These are phyloP conservation scores for Exophiala oligosperma DNA, from an alignment of 2,329 filamentous ascomycete species.

Conservation along the genomic window DNA sequence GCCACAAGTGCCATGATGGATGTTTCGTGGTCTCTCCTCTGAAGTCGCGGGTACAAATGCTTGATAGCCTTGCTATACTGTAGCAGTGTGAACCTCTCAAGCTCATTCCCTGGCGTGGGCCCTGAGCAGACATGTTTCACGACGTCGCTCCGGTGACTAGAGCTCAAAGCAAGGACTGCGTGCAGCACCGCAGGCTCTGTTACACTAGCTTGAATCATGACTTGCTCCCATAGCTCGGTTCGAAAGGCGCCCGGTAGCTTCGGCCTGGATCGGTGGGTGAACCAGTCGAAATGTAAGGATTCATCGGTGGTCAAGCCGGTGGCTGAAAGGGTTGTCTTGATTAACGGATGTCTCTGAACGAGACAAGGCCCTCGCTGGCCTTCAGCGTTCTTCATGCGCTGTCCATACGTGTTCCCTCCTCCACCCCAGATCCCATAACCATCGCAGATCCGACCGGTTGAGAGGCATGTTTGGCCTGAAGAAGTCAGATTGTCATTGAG, in stretches of 20 bases:
- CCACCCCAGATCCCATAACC: conserved; percentile 47
- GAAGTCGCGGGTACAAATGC: conserved; percentile 35
- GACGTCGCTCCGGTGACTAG: conserved; percentile 34
- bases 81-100: conserved; percentile 34
- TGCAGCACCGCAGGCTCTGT: conserved; percentile 44
- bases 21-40: conserved; percentile 30
- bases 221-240: conserved; percentile 40
- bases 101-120: not conserved
- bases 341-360: not conserved
- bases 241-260: conserved; percentile 40
- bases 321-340: not conserved
- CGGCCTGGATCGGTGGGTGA: conserved; percentile 27
- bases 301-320: conserved; percentile 22
- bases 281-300: conserved; percentile 34
- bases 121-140: too few species aligned
- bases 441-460: conserved; percentile 40
- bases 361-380: too few species aligned
- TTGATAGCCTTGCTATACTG: conserved; percentile 46
- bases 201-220: conserved; percentile 41
- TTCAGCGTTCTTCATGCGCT: too few species aligned
- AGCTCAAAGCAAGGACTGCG: conserved; percentile 43
- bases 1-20: conserved; percentile 41
- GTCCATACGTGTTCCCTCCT: not conserved
- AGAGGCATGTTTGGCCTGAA: conserved; percentile 29
- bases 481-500: too few species aligned